Evolutionary conservation across 768 basidiomycete species (phyloP).

Genomic region (Macrocybe gigantea): DNA sequence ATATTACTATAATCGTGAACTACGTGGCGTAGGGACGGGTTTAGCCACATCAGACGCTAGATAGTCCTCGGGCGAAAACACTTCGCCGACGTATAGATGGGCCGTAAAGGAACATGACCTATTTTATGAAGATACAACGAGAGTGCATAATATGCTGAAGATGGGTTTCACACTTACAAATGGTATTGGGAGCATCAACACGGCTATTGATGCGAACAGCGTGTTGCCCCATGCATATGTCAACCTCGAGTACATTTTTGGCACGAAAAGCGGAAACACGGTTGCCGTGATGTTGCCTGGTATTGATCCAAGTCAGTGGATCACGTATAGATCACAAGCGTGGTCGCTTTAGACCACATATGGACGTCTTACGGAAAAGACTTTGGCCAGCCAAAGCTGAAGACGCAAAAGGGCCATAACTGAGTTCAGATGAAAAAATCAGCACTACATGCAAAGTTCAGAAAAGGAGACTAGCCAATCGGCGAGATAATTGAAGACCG

Average conservation of each 20-base stretch:
- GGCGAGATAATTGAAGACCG: constrained; percentile 55
- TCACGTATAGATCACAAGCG: not conserved
- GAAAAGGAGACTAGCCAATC: constrained; percentile 41
- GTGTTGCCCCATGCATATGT: constrained; percentile 58
- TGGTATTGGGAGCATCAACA: constrained; percentile 54
- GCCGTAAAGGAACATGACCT: constrained; percentile 40
- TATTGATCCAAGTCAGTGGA: too few species aligned
- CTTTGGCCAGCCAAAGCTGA: constrained; percentile 67
- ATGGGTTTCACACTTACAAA: constrained; percentile 34
- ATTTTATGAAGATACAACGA: not conserved
- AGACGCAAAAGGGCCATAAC: constrained; percentile 59
- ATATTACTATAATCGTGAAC: too few species aligned
- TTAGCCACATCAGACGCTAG: too few species aligned
- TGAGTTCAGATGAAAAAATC: constrained; percentile 2
- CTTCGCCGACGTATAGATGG: constrained; percentile 24
- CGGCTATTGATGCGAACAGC: constrained; percentile 47
- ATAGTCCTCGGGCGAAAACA: too few species aligned
- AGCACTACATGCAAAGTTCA: not conserved
- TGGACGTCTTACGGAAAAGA: constrained; percentile 38
- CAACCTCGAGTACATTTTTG: constrained; percentile 51
- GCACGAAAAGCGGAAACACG: constrained; percentile 59
- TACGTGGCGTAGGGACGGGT: too few species aligned
- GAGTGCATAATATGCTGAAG: not conserved
- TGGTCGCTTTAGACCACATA: not conserved
- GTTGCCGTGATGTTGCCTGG: constrained; percentile 44